Conservation (phyloP, 1,284 basidiomycete species). For the Moesziomyces antarcticus region DNA sequence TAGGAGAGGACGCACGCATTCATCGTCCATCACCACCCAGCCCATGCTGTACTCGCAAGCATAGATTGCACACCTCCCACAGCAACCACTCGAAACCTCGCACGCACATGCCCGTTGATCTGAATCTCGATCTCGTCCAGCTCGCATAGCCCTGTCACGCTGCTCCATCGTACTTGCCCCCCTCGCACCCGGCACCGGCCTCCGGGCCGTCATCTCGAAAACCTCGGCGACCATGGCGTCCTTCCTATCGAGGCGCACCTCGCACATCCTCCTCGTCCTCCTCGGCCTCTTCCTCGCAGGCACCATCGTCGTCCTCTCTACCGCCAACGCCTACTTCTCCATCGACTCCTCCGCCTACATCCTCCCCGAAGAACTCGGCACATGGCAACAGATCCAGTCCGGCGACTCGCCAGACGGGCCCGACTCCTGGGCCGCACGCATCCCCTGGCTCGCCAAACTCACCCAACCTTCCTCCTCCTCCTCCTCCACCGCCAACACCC, state of each 20-base stretch:
- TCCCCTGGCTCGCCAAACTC: slow-evolving; percentile 53
- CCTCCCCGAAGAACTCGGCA: slow-evolving; percentile 59
- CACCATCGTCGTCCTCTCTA: slow-evolving; percentile 89
- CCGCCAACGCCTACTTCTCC: slow-evolving; percentile 88
- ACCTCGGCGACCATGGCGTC: slow-evolving; percentile 30
- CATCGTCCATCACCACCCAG: background rate
- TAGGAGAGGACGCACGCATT: background rate
- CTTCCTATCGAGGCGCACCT: slow-evolving; percentile 49
- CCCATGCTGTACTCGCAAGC: no score
- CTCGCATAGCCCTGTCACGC: background rate
- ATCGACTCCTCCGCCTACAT: slow-evolving; percentile 71
- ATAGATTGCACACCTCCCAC: no score
- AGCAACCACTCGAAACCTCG: no score
- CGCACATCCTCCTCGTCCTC: slow-evolving; percentile 74
- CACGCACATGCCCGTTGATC: background rate
- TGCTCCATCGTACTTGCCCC: background rate
- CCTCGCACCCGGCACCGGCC: background rate
- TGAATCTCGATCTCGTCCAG: background rate
- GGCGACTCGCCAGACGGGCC: slow-evolving; percentile 49
- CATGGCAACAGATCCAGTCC: slow-evolving; percentile 60
- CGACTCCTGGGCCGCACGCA: slow-evolving; percentile 42
- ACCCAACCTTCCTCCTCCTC: slow-evolving; percentile 8
- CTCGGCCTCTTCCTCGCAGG: slow-evolving; percentile 87
- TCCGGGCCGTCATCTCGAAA: background rate
- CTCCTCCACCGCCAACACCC: slow-evolving; percentile 4